These are phyloP conservation scores for Globisporangium rhizosaccharum DNA, from an alignment of 352 stramenopile species.

Conservation along the genomic window DNA sequence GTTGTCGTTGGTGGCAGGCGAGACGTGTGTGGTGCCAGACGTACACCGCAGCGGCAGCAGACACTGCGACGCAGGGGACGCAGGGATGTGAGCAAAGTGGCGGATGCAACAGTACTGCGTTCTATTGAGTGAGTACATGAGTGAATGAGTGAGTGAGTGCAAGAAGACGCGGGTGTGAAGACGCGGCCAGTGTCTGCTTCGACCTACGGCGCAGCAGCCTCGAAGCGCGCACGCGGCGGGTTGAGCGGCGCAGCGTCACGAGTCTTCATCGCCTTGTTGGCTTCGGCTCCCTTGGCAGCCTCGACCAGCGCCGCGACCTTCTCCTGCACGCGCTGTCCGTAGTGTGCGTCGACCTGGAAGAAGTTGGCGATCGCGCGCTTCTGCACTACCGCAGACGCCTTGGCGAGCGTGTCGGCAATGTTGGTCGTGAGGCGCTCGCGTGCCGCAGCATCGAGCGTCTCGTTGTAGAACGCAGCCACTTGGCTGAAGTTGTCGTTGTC, in stretches of 20 bases:
- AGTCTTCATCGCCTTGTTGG: conserved; percentile 21
- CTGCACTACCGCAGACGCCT: conserved; percentile 79
- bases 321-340: conserved; percentile 80
- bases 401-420: conserved; percentile 78
- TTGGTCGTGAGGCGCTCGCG: conserved; percentile 83
- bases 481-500: conserved; percentile 91
- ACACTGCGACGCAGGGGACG: too few species aligned
- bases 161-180: too few species aligned
- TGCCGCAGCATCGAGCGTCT: conserved; percentile 59
- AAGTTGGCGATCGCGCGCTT: conserved; percentile 86
- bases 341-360: conserved; percentile 76
- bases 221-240: conserved; percentile 52
- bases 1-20: too few species aligned
- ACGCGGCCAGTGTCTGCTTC: too few species aligned
- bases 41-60: too few species aligned
- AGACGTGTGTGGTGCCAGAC: too few species aligned
- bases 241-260: conserved; percentile 35
- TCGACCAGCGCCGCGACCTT: too few species aligned
- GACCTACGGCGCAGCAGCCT: conserved; percentile 41
- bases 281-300: conserved; percentile 57
- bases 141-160: too few species aligned
- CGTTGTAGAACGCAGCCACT: conserved; percentile 76
- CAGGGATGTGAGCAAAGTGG: too few species aligned
- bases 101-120: too few species aligned
- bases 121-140: too few species aligned